Base-by-base conservation (phyloP, 202 grass and related monocot species). In the Brachypodium distachyon region DNA sequence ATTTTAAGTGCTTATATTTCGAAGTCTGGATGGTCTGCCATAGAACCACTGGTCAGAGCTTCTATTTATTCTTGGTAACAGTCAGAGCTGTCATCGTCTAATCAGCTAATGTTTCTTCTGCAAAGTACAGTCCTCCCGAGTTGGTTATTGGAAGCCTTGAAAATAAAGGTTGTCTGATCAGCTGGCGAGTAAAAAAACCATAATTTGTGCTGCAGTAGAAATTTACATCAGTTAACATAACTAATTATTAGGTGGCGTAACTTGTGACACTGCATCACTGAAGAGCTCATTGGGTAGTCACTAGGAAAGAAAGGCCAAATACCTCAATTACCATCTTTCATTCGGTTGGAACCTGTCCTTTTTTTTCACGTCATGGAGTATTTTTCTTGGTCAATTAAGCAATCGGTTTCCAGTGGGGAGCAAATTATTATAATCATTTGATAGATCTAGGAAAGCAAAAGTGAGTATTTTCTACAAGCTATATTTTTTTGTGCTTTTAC, bases 61-160 rank as follows among this genome's bases (percentile, higher is more conserved):
- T n/a, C n/a, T n/a, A n/a, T n/a, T n/a, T n/a, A n/a, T n/a, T n/a
- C n/a, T n/a, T n/a, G n/a, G n/a, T n/a, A n/a, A n/a, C n/a, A n/a
- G n/a, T n/a, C n/a, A n/a, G 46, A 7, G 50, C 55, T 78, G 55
- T 66, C 9, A 0, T 18, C 25, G 26, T 16, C 67, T 29, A 19
- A 42, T 55, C 37, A 47, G 27, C 23, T 25, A 37, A 46, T 68
- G 9, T 69, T 74, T 70, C 17, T 74, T 27, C n/a, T 39, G 19
- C 23, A 11, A 13, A 37, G 33, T 69, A 61, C 51, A 76, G 68
- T 74, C 2, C 13, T 76, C 42, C 37, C 27, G 28, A 56, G 28
- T 69, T 3, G 63, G 13, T 47, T 81, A 28, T 56, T 71, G 37
- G 64, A 86, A 54, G 55, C 71, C 54, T 77, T 64, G 63, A 63